Base-by-base conservation (phyloP, 768 basidiomycete genomes). In the Leccinellum albellum region DNA sequence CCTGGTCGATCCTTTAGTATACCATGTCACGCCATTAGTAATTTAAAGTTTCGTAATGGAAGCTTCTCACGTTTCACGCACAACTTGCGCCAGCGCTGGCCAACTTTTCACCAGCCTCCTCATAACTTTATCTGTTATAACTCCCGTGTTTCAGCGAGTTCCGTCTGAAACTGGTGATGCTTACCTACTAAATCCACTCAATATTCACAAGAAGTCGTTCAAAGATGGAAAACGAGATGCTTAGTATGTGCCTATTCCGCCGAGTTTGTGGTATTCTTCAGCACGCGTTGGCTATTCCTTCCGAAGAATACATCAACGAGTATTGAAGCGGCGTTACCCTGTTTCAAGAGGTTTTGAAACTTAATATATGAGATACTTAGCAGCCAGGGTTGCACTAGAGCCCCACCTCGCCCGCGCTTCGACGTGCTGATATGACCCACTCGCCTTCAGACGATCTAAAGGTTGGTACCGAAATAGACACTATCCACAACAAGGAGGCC, bases 401-500 rank as follows among this genome's bases (percentile, higher is more conserved):
- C 10, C 31, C 29, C 12, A 28, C 46, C 15, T 28, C 31, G 17
- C 24, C 14, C 20, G 7, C 13, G 17, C 35, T 35, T 17, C 35
- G 35, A 35, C 35, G 4, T 23, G 6, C 47, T 49, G 20, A 23
- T 13, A 61, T 64, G 58, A 10, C 52, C 6, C 46, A 37, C 45
- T 57, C 48, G 28, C 29, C 44, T 20, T 42, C 46, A n/a, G 23
- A 17, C 26, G 13, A 53, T 33, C 17, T 44, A 15, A 53, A 55
- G 33, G 15, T 42, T 50, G 56, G 54, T 26, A 17, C 21, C 44
- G 50, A 61, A 14, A 54, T 28, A 17, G 56, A 45, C n/a, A 28
- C 21, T 26, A 20, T 55, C 24, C 23, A 32, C 42, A 57, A 57
- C 78, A 31, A 50, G 49, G 49, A 33, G 21, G 49, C 31, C 13